Conservation (phyloP, 2,329 filamentous ascomycete genomes). For the Pezicula neosporulosa region DNA sequence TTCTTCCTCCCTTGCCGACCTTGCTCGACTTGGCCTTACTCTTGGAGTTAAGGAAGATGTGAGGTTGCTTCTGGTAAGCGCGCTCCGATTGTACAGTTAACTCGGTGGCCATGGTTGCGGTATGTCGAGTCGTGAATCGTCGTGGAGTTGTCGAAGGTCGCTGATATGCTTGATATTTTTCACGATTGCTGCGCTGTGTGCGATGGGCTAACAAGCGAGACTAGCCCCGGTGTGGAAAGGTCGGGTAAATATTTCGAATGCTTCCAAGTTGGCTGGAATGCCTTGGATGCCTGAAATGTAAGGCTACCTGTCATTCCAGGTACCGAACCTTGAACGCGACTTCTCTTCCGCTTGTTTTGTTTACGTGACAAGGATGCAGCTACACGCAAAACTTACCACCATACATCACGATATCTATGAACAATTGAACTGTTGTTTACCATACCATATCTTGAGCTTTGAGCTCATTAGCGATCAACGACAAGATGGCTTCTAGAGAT, state of each 20-base stretch:
- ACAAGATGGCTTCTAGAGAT: slow-evolving; percentile 34
- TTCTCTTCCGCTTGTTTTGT: slow-evolving; percentile 21
- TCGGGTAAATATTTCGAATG: neutral
- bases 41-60: slow-evolving; percentile 99
- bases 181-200: neutral
- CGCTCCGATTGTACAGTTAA: slow-evolving; percentile 99
- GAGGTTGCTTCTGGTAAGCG: slow-evolving; percentile 99
- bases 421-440: slow-evolving; percentile 5
- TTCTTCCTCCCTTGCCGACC: slow-evolving; percentile 84
- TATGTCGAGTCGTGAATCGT: slow-evolving; percentile 28
- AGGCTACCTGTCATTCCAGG: neutral
- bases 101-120: slow-evolving; percentile 81
- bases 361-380: slow-evolving; percentile 13
- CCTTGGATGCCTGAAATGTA: neutral
- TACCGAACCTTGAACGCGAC: neutral
- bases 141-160: slow-evolving; percentile 14
- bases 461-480: slow-evolving; percentile 9
- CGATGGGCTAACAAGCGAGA: neutral
- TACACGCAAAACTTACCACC: slow-evolving; percentile 7
- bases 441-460: slow-evolving; percentile 8
- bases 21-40: slow-evolving; percentile 78
- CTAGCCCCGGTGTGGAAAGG: neutral
- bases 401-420: slow-evolving; percentile 2
- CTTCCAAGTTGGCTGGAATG: too few relatives aligned
- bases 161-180: slow-evolving; percentile 12